phyloP scores from a whole-genome alignment of 1,284 basidiomycete species.

The Veloporphyrellus conicus region DNA sequence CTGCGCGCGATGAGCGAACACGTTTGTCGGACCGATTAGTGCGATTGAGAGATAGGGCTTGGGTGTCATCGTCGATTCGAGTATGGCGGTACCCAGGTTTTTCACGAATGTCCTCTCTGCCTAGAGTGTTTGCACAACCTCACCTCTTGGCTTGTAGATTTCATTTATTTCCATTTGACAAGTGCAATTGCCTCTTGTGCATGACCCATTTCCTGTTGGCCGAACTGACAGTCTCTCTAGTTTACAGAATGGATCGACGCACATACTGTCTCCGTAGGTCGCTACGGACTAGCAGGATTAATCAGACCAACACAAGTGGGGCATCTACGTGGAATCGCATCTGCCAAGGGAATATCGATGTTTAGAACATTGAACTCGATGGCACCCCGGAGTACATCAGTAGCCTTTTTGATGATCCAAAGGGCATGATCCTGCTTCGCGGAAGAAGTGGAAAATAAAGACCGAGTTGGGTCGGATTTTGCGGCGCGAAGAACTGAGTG shows the following conservation, averaged over 20 bases:
- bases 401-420: constrained; percentile 78
- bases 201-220: no score
- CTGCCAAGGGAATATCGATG: constrained; percentile 89
- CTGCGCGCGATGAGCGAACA: no score
- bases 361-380: constrained; percentile 83
- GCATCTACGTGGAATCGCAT: constrained; percentile 36
- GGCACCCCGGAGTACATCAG: constrained; percentile 68
- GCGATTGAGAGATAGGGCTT: no score
- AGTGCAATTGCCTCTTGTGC: no score
- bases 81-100: no score
- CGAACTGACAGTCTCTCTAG: no score
- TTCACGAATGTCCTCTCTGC: no score
- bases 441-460: constrained; percentile 97
- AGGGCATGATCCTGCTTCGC: constrained; percentile 91
- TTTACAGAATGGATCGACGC: constrained; percentile 34
- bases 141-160: no score
- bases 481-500: constrained; percentile 86
- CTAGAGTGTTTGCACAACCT: no score
- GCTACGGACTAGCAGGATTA: constrained; percentile 62
- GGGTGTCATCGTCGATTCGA: no score
- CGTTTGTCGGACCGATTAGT: no score
- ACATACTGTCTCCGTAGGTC: constrained; percentile 84
- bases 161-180: no score
- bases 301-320: constrained; percentile 5
- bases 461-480: constrained; percentile 82